phyloP scores from a whole-genome alignment of 441 rosid species.

The Codiaeum variegatum region DNA sequence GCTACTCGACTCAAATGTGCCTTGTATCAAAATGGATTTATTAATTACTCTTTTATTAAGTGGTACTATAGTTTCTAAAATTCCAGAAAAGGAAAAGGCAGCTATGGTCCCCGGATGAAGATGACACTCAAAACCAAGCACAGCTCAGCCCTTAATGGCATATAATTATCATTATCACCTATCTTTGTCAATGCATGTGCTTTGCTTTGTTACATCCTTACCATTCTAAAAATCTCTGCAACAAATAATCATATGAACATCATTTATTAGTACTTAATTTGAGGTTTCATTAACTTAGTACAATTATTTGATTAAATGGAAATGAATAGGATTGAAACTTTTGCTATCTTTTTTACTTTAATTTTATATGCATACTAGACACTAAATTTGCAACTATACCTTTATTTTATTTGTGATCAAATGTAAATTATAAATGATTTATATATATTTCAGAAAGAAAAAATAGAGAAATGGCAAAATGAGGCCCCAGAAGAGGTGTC shows the following conservation, averaged over 20 bases:
- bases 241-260: neutral
- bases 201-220: constrained; percentile 27
- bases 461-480: constrained; percentile 53
- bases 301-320: neutral
- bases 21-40: no score
- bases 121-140: neutral
- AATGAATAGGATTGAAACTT: no score
- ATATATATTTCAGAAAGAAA: constrained; percentile 40
- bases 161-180: constrained; percentile 34
- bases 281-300: neutral
- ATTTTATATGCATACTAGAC: no score
- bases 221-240: constrained; percentile 16
- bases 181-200: constrained; percentile 37
- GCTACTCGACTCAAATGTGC: no score
- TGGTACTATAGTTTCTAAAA: no score
- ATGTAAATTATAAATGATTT: no score
- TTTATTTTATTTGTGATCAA: no score
- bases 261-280: constrained; percentile 1
- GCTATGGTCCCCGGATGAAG: constrained; percentile 37
- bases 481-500: constrained; percentile 78
- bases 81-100: neutral
- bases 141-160: constrained; percentile 9
- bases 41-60: no score
- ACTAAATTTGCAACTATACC: no score
- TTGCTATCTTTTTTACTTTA: no score